Evolutionary conservation across 2,329 filamentous ascomycete genomes (phyloP), one percentile per base, ranked within the genome.

Genomic region (Coleophoma eucalyptorum): DNA sequence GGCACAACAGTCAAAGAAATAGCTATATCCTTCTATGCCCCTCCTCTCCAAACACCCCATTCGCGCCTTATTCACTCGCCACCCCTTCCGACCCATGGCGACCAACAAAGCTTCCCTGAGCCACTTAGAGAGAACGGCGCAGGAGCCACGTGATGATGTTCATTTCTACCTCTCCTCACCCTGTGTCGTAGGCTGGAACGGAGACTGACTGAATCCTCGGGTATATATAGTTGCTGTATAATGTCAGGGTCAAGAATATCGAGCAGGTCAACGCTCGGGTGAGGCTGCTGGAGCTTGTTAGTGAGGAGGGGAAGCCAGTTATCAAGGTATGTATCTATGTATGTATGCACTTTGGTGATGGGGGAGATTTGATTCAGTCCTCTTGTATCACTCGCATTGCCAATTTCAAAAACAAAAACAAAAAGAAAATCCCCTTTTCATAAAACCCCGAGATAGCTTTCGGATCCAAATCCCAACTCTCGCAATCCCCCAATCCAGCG

Each of bases 81-180:
- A 8, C 4, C 10, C 26, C 26, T 38, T 38, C 13, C 35, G 35
- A 5, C 13, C 6, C 13, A 38, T 38, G 35, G 16, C 15, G 6
- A 38, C 35, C 15, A 38, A 3, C 6, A 38, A 38, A 38, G 35
- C 6, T 12, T 38, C 35, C 13, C 34, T 56, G n/a, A 69, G 67
- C 54, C 89, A 94, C 62, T 73, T 87, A 52, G 80, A 90, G 58
- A 80, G 89, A 48, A 95, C 90, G 11, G 85, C 87, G 3, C 69
- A 78, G 37, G 87, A 94, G 64, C 88, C 86, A 40, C 83, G 90
- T 51, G 81, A 87, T 51, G 71, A 79, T 53, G 80, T 79, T 61
- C 48, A 59, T 20, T 31, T 32, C 42, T 26, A 38, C 20, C 21
- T 44, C 42, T n/a, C 43, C 43, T 33, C 32, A 18, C 44, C n/a